Base-by-base conservation (phyloP, 768 basidiomycete species). In the Lanmaoa rubissima region DNA sequence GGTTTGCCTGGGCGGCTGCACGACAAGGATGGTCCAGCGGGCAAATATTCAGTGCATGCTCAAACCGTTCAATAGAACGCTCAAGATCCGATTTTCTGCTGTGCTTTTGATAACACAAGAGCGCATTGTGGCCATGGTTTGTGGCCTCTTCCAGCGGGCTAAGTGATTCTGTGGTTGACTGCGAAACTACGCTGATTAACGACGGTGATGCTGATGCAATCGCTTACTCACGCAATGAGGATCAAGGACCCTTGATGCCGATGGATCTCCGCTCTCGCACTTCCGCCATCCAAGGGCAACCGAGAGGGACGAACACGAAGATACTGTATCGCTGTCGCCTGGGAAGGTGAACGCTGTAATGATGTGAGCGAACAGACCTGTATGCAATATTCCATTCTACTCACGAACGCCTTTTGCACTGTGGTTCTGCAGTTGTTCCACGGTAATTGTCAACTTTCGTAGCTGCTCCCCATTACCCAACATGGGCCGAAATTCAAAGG, bases 1-100 rank as follows among this genome's bases (percentile, higher is more conserved):
- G 2, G 8, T 57, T 60, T 40, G 55, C 52, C 8, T 44, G 45
- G 0, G 47, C 55, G 34, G 47, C 55, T 5, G 47, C 41, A 19
- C 21, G 55, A 53, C 55, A 52, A 34, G 59, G 47, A 38, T 57
- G 47, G 13, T 45, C 36, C 21, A 6, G 6, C 1, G 59, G 31
- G 31, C 59, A 60, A 16, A 28, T 9, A 7, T 35, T 21, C 5
- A 60, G 50, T 9, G 44, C 58, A 12, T 3, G 31, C 24, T 35
- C n/a, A 17, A 60, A 57, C 5, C 12, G 1, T 11, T 32, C 19
- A 12, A 53, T 24, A 14, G 51, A 45, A 40, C 14, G 1, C 17
- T 48, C n/a, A 1, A 60, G 41, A 14, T 58, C 56, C 2, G 5
- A 21, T 10, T 7, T 44, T 5, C 5, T 17, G 10, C 32, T 14